Evolutionary conservation across 169 alveolate genomes (phyloP), one percentile per base, ranked within the genome.

Genomic region (Fabrea salina): DNA sequence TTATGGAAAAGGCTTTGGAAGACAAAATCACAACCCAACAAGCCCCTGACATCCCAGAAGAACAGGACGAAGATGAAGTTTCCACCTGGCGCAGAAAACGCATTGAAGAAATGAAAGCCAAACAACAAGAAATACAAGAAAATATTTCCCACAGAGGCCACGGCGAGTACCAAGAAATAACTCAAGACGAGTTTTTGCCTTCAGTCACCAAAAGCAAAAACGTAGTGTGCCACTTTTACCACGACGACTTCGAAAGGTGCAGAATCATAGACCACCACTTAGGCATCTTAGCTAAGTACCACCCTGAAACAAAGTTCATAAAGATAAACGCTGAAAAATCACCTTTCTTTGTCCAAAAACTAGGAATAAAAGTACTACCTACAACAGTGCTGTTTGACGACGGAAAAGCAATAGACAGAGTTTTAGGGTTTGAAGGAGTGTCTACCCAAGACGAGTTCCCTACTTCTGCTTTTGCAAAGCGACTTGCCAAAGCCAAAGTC

Each of bases 211-310:
- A 64, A 47, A 82, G 77, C 51, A 59, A 77, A 67, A 61, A 83
- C 84, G 93, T 86, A 4, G 89, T 91, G 2, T 89, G 92, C 58
- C 97, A 94, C 80, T 94, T 91, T 84, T 94, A 88, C 61, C 97
- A 94, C 70, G 83, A 89, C 30, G 96, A 92, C 76, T 94, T 94
- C 57, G 91, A 88, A 82, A 86, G 95, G 84, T 94, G 97, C 82
- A 94, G 89, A 84, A 87, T 94, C 41, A 86, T 91, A 13, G 97
- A 93, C 61, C 84, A 85, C 79, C 96, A 93, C 75, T 72, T 93
- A 51, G 76, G 85, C 72, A 66, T 83, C 70, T 83, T 93, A 27
- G 94, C 96, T 16, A 75, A 81, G 35, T 58, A 43, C 4, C 96
- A 91, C 82, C 82, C 86, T 13, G 97, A 91, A 78, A 82, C 94